Evolutionary conservation across 768 basidiomycete species (phyloP).

Genomic region (Fistulinella prunicolor): DNA sequence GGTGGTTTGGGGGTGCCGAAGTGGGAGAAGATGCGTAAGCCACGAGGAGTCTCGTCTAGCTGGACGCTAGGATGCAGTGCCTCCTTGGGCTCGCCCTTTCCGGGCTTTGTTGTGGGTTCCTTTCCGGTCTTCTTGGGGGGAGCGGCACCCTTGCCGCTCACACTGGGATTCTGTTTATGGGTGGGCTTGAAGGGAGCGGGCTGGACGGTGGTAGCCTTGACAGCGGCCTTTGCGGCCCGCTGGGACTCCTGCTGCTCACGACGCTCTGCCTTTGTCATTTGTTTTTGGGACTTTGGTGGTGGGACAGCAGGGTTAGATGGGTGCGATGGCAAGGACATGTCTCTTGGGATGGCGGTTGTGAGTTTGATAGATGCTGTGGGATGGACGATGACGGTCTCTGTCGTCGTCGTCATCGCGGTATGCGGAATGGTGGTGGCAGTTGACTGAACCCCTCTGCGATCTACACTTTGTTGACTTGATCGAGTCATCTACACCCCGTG

Average conservation of each 20-base stretch:
- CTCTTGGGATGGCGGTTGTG: constrained; percentile 1
- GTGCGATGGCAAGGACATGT: constrained; percentile 5
- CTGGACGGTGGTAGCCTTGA: constrained; percentile 35
- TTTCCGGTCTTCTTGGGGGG: constrained; percentile 29
- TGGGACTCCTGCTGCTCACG: constrained; percentile 78
- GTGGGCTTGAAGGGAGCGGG: constrained; percentile 24
- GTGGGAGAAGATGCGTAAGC: constrained; percentile 83
- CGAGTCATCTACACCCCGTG: constrained; percentile 24
- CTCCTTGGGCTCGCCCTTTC: constrained; percentile 28
- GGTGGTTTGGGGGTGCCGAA: constrained; percentile 70
- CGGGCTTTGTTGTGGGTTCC: constrained; percentile 14
- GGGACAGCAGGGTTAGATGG: constrained; percentile 6
- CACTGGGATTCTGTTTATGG: constrained; percentile 21
- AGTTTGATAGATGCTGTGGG: constrained; percentile 18
- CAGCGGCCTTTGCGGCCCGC: constrained; percentile 67
- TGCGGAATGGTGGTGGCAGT: no score
- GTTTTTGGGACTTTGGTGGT: constrained; percentile 52
- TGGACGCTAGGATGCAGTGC: constrained; percentile 27
- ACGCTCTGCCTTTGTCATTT: constrained; percentile 78
- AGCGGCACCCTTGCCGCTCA: constrained; percentile 20
- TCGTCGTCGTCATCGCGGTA: constrained; percentile 24
- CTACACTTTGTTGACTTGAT: not conserved
- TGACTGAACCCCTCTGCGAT: not conserved
- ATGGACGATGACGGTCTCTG: constrained; percentile 16
- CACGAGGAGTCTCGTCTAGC: constrained; percentile 43